phyloP scores from a whole-genome alignment of 495 filamentous ascomycete genomes.

The Hyphodiscus hymeniophilus region DNA sequence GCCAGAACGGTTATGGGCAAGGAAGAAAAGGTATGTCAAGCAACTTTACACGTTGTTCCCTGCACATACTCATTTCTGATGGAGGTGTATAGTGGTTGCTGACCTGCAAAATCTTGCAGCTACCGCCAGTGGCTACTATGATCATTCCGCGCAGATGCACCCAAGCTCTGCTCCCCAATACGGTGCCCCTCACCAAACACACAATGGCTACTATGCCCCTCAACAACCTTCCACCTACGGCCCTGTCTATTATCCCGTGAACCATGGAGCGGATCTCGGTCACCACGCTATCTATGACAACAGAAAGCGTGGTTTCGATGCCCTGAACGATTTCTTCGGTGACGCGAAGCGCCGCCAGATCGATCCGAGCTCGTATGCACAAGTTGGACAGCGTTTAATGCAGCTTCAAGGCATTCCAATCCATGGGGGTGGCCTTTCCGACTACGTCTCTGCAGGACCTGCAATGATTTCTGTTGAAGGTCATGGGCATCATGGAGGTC shows the following conservation, averaged over 20 bases:
- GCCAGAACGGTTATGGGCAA: slow-evolving; percentile 49
- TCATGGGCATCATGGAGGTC: slow-evolving; percentile 42
- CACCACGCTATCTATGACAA: slow-evolving; percentile 50
- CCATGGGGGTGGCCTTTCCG: slow-evolving; percentile 51
- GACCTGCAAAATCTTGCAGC: slow-evolving; percentile 44
- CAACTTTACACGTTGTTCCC: slow-evolving; percentile 17
- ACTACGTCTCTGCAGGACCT: slow-evolving; percentile 56
- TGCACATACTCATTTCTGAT: slow-evolving; percentile 15
- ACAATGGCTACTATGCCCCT: slow-evolving; percentile 44
- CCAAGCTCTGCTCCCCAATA: slow-evolving; percentile 27
- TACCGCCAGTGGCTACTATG: slow-evolving; percentile 43
- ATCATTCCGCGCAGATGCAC: slow-evolving; percentile 51
- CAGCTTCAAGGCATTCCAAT: slow-evolving; percentile 67
- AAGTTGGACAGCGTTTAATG: slow-evolving; percentile 72
- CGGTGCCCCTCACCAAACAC: slow-evolving; percentile 29
- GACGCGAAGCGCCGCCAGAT: slow-evolving; percentile 84
- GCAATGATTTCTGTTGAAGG: slow-evolving; percentile 31
- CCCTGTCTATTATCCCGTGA: slow-evolving; percentile 56
- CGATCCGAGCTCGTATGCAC: slow-evolving; percentile 72
- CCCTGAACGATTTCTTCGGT: slow-evolving; percentile 87
- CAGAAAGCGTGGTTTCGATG: slow-evolving; percentile 77
- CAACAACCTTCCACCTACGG: slow-evolving; percentile 50
- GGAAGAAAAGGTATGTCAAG: slow-evolving; percentile 46
- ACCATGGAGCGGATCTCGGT: slow-evolving; percentile 41
- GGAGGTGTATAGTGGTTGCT: slow-evolving; percentile 27